These are phyloP conservation scores for Eutrema heterophyllum DNA, from an alignment of 345 rosid species.

Conservation along the genomic window DNA sequence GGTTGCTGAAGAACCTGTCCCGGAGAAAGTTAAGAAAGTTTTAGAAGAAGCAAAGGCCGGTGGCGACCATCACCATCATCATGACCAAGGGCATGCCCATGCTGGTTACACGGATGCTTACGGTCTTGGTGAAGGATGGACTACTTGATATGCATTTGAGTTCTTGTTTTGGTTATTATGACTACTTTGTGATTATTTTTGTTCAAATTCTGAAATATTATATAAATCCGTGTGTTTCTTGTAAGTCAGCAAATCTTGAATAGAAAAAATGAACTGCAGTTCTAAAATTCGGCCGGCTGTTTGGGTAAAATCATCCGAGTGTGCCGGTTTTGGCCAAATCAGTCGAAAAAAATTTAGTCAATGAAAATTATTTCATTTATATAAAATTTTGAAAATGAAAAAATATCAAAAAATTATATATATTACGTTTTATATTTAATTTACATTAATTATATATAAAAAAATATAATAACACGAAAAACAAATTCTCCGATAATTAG, in stretches of 20 bases:
- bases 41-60: slow-evolving; percentile 50
- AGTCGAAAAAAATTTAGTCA: too few relatives aligned
- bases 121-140: slow-evolving; percentile 53
- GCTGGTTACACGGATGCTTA: slow-evolving; percentile 29
- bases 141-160: slow-evolving; percentile 24
- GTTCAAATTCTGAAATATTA: not conserved
- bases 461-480: too few relatives aligned
- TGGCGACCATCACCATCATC: slow-evolving; percentile 37
- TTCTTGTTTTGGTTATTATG: not conserved
- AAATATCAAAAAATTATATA: too few relatives aligned
- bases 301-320: too few relatives aligned
- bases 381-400: too few relatives aligned
- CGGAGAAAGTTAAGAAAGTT: slow-evolving; percentile 38
- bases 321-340: too few relatives aligned
- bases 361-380: too few relatives aligned
- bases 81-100: slow-evolving; percentile 30
- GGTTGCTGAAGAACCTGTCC: slow-evolving; percentile 46
- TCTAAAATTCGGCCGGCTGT: too few relatives aligned
- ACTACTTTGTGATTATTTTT: not conserved
- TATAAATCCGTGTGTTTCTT: not conserved
- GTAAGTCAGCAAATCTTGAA: not conserved
- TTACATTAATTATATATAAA: too few relatives aligned
- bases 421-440: too few relatives aligned
- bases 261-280: too few relatives aligned
- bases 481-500: too few relatives aligned